Percentiles rank a stretch among this genome's conserved stretches.
phyloP scores from a whole-genome alignment of 148 eudicot genomes.

The Camellia granthamiana region DNA sequence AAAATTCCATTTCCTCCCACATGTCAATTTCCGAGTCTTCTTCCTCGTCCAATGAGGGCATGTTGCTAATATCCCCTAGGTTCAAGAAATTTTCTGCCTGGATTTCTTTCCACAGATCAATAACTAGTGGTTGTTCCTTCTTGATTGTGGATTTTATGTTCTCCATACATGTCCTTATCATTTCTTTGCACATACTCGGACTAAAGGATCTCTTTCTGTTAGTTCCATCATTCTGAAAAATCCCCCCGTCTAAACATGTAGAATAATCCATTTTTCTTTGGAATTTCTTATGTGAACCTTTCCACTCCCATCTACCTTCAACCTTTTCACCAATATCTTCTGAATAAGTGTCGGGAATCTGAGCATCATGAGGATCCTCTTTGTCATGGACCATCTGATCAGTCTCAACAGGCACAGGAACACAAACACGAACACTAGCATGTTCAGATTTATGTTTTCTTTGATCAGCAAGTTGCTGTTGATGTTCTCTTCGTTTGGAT shows the following conservation, averaged over 20 bases:
- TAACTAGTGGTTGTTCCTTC: conserved; percentile 21
- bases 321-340: conserved; percentile 31
- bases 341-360: conserved; percentile 31
- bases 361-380: conserved; percentile 40
- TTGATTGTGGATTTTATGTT: conserved; percentile 14
- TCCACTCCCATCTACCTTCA: conserved; percentile 30
- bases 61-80: conserved; percentile 30
- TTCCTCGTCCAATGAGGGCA: conserved; percentile 35
- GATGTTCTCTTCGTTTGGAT: conserved; percentile 16
- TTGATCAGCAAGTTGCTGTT: conserved; percentile 17
- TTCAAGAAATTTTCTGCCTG: conserved; percentile 3
- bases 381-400: conserved; percentile 25
- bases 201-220: background rate
- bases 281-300: conserved; percentile 16
- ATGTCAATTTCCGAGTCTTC: conserved; percentile 67
- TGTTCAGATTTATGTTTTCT: conserved; percentile 25
- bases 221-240: background rate
- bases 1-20: conserved; percentile 88
- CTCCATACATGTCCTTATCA: conserved; percentile 18
- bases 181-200: conserved; percentile 9
- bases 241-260: background rate
- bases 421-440: conserved; percentile 45
- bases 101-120: conserved; percentile 24
- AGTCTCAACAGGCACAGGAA: conserved; percentile 32
- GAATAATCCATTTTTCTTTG: conserved; percentile 14